Evolutionary conservation across 2,329 filamentous ascomycete genomes (phyloP), one percentile per base, ranked within the genome.

Genomic region (Verticillium albo-atrum): DNA sequence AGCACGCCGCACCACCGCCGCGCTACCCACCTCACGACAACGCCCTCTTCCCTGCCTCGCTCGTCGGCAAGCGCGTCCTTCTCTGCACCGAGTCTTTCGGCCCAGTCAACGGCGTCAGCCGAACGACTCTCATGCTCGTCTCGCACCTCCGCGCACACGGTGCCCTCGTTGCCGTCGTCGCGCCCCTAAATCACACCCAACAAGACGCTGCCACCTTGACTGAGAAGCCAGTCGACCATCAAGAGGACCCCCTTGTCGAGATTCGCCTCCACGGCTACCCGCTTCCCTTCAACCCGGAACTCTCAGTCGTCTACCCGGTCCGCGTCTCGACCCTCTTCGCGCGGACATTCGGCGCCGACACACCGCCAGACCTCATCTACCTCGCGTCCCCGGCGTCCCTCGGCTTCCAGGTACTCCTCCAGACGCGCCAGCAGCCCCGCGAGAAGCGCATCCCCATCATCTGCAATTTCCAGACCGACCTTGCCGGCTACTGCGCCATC

Each of bases 81-180:
- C 79, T 90, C 7, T 88, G 87, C 62, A 90, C 87, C 15, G 88
- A 90, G 69, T 90, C 87, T 1, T 87, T 89, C 60, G 88, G 87
- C 3, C 88, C 88, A 0, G 85, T 90, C 68, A 90, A 90, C 68
- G 88, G 88, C n/a, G 88, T 90, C 53, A 89, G 85, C 66, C 80
- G 87, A 62, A 90, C 88, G 4, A 90, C 88, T 0, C 76, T 87
- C 65, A 89, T 86, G 77, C 79, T 90, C 56, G 84, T 90, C 58
- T 83, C 86, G 68, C 88, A 90, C 64, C 76, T 90, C 23, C 82
- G 86, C 59, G 75, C 75, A n/a, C 76, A 90, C 64, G 87, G 85
- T 23, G 86, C 82, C 12, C 79, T 86, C 20, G 82, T 90, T 55
- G 85, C 86, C 9, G 84, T 89, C 6, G 87, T 89, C 34, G 87